These are phyloP conservation scores for Lipomyces lipofer DNA, from an alignment of 805 yeast species.

Conservation along the genomic window DNA sequence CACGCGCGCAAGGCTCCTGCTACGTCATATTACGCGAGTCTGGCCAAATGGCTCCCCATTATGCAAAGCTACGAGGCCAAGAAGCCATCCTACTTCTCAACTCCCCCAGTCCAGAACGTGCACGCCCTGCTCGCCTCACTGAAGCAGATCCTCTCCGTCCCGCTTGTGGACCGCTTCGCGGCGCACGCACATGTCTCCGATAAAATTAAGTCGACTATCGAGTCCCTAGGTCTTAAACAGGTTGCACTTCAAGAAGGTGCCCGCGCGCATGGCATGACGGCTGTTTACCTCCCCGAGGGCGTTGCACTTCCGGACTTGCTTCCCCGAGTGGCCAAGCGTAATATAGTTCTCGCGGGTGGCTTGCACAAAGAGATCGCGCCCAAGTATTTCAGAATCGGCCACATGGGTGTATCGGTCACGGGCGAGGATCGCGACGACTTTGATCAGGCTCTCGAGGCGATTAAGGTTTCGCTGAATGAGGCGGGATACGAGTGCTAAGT, in stretches of 20 bases:
- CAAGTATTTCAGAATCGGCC: constrained; percentile 90
- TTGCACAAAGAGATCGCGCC: constrained; percentile 77
- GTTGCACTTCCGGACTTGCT: constrained; percentile 68
- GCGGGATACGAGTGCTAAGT: constrained; percentile 56
- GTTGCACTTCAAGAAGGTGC: constrained; percentile 59
- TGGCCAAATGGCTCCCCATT: constrained; percentile 85
- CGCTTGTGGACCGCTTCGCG: constrained; percentile 60
- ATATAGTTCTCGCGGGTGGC: constrained; percentile 85
- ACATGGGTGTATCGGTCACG: constrained; percentile 84
- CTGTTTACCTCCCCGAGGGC: constrained; percentile 77
- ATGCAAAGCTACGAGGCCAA: constrained; percentile 84
- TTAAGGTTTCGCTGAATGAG: constrained; percentile 54
- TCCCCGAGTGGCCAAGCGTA: constrained; percentile 55
- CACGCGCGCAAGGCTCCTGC: constrained; percentile 49
- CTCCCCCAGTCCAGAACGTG: constrained; percentile 88
- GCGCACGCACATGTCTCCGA: constrained; percentile 64
- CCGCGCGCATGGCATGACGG: constrained; percentile 88
- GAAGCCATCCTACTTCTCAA: constrained; percentile 83
- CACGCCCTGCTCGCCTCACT: constrained; percentile 79
- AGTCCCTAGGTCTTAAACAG: constrained; percentile 62
- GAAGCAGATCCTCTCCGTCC: constrained; percentile 61
- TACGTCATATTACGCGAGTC: constrained; percentile 62
- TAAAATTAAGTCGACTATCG: constrained; percentile 61
- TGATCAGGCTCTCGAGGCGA: constrained; percentile 49
- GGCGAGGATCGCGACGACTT: constrained; percentile 57